Conservation (phyloP, 805 yeast genomes). For the Isabelozyma heimii region DNA sequence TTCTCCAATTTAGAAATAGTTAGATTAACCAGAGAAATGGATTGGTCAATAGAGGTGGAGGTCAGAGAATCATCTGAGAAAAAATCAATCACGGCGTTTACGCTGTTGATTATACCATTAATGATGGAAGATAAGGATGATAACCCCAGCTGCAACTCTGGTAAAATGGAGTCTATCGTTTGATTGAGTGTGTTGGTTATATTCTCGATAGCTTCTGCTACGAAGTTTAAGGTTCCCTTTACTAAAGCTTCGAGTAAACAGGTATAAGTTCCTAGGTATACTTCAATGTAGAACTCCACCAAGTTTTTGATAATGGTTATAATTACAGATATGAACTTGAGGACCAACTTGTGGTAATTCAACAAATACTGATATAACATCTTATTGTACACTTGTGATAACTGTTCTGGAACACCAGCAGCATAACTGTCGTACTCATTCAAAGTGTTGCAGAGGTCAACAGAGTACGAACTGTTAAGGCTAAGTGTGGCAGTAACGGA, state of each 20-base stretch:
- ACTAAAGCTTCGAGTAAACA: slow-evolving; percentile 77
- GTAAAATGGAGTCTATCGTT: slow-evolving; percentile 57
- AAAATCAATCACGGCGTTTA: background rate
- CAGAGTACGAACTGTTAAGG: slow-evolving; percentile 31
- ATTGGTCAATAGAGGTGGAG: slow-evolving; percentile 11
- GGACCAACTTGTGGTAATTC: slow-evolving; percentile 46
- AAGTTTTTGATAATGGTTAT: slow-evolving; percentile 59
- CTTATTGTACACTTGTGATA: slow-evolving; percentile 53
- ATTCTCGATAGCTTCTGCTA: slow-evolving; percentile 68
- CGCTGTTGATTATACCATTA: background rate
- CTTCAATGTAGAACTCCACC: slow-evolving; percentile 61
- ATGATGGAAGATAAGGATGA: background rate
- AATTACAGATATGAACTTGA: slow-evolving; percentile 41
- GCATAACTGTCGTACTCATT: slow-evolving; percentile 34
- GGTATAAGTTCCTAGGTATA: slow-evolving; percentile 82
- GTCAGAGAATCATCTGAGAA: slow-evolving; percentile 11
- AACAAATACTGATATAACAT: slow-evolving; percentile 48
- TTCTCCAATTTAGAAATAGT: slow-evolving; percentile 9
- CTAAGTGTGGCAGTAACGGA: slow-evolving; percentile 31
- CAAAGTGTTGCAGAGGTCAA: slow-evolving; percentile 45
- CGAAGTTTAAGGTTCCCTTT: slow-evolving; percentile 68
- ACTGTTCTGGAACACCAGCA: slow-evolving; percentile 48
- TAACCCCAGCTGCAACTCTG: slow-evolving; percentile 44
- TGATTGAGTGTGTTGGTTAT: slow-evolving; percentile 50
- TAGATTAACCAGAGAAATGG: background rate